Base-by-base conservation (phyloP, 352 stramenopile genomes). In the Blastocystis sp. region DNA sequence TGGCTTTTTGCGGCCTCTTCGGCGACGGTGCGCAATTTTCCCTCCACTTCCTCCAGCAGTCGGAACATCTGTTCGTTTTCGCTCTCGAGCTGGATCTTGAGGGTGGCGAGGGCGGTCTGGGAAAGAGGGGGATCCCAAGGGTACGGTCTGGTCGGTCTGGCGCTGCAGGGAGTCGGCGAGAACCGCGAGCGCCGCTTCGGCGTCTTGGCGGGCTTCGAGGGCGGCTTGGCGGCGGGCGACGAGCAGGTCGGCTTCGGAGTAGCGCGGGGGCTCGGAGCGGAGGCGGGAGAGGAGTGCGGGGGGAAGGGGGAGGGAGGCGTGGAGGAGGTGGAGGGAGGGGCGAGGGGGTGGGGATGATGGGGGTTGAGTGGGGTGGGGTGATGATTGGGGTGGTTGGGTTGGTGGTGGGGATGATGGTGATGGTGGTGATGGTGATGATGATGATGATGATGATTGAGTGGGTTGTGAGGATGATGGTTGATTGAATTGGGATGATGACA, bases 1-100 rank as follows among this genome's bases (percentile, higher is more conserved):
- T 69, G n/a, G 9, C 24, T 40, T 7, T 9, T 21, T n/a, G 44
- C 44, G 24, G 57, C 57, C 32, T 69, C 57, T 24, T 63, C 53
- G 27, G 34, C 53, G 53, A 63, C 32, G 9, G n/a, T 63, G 53
- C 18, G 53, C 8, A 69, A 46, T 11, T n/a, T 69, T 32, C 32
- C 18, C 1, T 69, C 57, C 18, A 40, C n/a, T 18, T 69, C 57
- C 24, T 69, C 44, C 29, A 69, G 57, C 57, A 69, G 18, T 32
- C 44, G 29, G 57, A 69, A 69, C 57, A 69, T 69, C 29, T 42
- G 27, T 32, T 69, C 57, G 57, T 69, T 69, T n/a, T 69, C 57
- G 0, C 18, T 32, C 29, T 69, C 57, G 1, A 69, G 57, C 57
- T 69, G 57, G 8, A 69, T n/a, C 18, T 32, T n/a, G 9, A 69